Base-by-base conservation (phyloP, 495 filamentous ascomycete genomes). In the Opeltia flavorubescens region DNA sequence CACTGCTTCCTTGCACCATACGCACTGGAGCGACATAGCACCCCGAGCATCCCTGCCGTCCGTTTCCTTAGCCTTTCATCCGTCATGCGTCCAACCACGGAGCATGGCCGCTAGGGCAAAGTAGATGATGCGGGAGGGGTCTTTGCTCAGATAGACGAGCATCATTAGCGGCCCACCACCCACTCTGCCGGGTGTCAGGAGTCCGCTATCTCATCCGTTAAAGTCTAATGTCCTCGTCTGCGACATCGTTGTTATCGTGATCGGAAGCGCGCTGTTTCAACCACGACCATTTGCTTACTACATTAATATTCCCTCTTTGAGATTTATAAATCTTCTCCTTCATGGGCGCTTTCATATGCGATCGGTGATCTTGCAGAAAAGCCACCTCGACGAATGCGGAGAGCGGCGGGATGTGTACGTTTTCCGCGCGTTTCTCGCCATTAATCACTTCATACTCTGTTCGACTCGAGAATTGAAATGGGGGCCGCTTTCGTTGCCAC, bases 141-240 rank as follows among this genome's bases (percentile, higher is more conserved):
- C 38, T 17, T 41, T 41, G 38, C 38, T 41, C 38, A 41, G 38
- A 41, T 41, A 41, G 20, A 41, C 38, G 38, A 41, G 38, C 38
- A 21, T 41, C 38, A 41, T 41, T 11, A 41, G 25, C 38, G 38
- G 38, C 38, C 38, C 15, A 41, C 38, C 38, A 25, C 21, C 38
- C 38, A 41, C 38, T 41, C 38, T 31, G 29, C 29, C 29, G 29
- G n/a, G 29, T 31, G 29, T 31, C 29, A 31, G 29, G 29, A 6
- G n/a, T 13, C 29, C 6, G 6, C 29, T 31, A 31, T 13, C 29
- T 6, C 29, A 6, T 31, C 13, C 6, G 29, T 31, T 31, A 6
- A 31, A 6, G 29, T 13, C 29, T 31, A 31, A 6, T 31, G 29
- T 31, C 29, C 29, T 31, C 29, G 29, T 31, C 29, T 6, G 29